Conservation (phyloP, 2,329 filamentous ascomycete species). For the Arthrobotrys sphaeroides region DNA sequence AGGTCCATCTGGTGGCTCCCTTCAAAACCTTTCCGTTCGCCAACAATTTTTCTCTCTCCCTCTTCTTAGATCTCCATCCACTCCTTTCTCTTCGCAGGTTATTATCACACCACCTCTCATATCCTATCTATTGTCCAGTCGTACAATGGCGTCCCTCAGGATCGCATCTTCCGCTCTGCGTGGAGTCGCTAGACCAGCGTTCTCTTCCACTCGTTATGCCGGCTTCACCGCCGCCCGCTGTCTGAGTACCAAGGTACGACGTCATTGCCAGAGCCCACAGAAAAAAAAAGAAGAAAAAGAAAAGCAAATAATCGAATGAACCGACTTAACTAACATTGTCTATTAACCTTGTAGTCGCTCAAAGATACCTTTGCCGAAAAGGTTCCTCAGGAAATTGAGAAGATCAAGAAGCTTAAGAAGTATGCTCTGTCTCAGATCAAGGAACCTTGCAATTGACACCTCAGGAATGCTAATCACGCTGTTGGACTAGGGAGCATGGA, state of each 20-base stretch:
- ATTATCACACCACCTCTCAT: conserved; percentile 39
- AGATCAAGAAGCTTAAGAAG: conserved; percentile 99
- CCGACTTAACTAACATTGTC: conserved; percentile 4
- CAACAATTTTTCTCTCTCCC: conserved; percentile 18
- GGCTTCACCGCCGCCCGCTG: conserved; percentile 46
- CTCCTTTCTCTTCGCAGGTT: conserved; percentile 29
- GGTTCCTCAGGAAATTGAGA: conserved; percentile 94
- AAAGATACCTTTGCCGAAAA: conserved; percentile 99
- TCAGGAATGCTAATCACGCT: conserved; percentile 52
- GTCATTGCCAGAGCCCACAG: conserved; percentile 35
- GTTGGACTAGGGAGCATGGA: conserved; percentile 79
- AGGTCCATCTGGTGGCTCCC: background rate
- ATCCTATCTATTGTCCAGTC: background rate
- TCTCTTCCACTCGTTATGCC: conserved; percentile 42
- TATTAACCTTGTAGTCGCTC: conserved; percentile 72
- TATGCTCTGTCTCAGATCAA: conserved; percentile 62
- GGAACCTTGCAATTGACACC: conserved; percentile 57
- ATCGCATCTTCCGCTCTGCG: conserved; percentile 48
- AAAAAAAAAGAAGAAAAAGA: background rate
- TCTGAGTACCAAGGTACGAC: conserved; percentile 50
- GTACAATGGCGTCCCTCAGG: conserved; percentile 44
- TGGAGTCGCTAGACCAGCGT: conserved; percentile 40
- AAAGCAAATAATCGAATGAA: background rate
- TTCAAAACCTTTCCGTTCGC: conserved; percentile 30
- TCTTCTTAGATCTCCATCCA: conserved; percentile 7